phyloP scores from a whole-genome alignment of 129 eudicot genomes.

The Apium graveolens region DNA sequence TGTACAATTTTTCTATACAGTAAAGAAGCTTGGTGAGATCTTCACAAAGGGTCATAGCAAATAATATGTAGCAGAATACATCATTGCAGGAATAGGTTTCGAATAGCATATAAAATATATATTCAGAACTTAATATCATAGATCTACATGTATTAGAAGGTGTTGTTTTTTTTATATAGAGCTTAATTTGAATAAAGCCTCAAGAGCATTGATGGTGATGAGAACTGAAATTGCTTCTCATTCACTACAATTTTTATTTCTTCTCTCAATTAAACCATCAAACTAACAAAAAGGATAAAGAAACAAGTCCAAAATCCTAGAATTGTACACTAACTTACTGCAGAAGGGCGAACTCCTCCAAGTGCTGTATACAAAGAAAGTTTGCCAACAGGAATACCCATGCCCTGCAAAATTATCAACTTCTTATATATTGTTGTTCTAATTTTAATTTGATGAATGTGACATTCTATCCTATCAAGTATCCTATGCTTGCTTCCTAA shows the following conservation, averaged over 20 bases:
- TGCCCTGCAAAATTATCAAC: conserved; percentile 45
- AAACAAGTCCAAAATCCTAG: neutral
- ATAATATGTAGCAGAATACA: neutral
- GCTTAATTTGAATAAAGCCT: neutral
- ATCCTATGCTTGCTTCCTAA: neutral
- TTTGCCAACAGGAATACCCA: conserved; percentile 97
- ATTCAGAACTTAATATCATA: neutral
- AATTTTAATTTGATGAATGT: neutral
- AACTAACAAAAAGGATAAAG: neutral
- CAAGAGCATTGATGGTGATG: neutral
- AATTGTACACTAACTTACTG: conserved; percentile 32
- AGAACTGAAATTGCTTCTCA: neutral
- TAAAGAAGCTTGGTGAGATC: neutral
- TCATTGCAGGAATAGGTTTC: neutral
- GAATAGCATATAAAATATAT: neutral
- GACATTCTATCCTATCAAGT: neutral
- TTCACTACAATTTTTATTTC: neutral
- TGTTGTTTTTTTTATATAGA: too few relatives aligned
- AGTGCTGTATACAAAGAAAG: conserved; percentile 85
- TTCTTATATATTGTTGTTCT: neutral
- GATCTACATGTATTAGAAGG: neutral
- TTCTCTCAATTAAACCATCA: neutral
- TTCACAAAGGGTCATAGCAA: neutral
- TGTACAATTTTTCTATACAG: neutral
- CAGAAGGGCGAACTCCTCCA: conserved; percentile 95